phyloP scores from a whole-genome alignment of 2,329 filamentous ascomycete genomes.

The Trichoderma aggressivum region DNA sequence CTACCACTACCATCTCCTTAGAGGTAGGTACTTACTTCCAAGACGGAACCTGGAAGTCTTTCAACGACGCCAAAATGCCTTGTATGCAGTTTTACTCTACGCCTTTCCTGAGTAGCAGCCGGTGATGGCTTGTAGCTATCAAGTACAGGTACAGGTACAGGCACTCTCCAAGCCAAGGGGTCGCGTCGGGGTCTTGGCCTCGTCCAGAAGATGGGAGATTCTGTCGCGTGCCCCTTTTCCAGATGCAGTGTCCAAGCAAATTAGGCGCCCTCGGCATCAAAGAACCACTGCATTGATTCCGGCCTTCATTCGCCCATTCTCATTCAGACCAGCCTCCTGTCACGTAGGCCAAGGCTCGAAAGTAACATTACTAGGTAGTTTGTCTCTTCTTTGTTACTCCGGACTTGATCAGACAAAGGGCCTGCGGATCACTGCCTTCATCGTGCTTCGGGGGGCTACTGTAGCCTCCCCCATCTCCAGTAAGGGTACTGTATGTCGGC shows the following conservation, averaged over 20 bases:
- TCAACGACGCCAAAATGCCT: not conserved
- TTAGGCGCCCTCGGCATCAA: not conserved
- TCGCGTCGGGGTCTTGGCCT: not conserved
- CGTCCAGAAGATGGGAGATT: not conserved
- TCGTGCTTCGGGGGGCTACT: not conserved
- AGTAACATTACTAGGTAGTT: too few species aligned
- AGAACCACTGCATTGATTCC: not conserved
- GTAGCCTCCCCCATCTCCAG: not conserved
- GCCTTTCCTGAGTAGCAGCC: not conserved
- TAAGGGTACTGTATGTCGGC: not conserved
- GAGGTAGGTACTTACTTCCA: too few species aligned
- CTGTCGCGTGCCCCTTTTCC: slow-evolving; percentile 17
- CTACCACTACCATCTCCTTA: not conserved
- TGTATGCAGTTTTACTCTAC: not conserved
- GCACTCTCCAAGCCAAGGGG: not conserved
- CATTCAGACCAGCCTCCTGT: not conserved
- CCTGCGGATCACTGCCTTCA: not conserved
- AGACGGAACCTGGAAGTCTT: too few species aligned
- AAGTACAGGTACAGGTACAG: not conserved
- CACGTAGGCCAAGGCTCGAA: slow-evolving; percentile 1
- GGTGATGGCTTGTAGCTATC: not conserved
- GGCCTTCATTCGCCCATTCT: not conserved
- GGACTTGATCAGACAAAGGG: not conserved
- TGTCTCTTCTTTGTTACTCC: not conserved
- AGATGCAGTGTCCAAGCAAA: not conserved